phyloP scores from a whole-genome alignment of 176 grass and related monocot species.

The Rhynchospora pubera region DNA sequence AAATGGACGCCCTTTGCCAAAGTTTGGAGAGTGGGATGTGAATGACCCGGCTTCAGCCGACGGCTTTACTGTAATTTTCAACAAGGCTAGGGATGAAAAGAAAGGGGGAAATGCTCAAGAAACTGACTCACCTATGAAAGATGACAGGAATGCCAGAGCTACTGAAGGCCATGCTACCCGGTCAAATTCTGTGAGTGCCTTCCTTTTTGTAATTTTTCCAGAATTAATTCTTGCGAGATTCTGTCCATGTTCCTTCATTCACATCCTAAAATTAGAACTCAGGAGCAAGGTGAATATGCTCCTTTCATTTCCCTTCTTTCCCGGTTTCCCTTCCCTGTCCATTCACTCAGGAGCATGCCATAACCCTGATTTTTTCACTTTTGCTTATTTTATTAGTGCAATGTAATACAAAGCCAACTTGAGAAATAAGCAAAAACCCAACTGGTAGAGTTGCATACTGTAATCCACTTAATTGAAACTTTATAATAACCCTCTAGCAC shows the following conservation, averaged over 20 bases:
- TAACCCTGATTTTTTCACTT: neutral
- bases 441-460: neutral
- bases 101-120: constrained; percentile 61
- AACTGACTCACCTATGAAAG: constrained; percentile 51
- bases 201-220: constrained; percentile 2
- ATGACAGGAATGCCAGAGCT: constrained; percentile 34
- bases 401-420: neutral
- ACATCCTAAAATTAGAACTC: too few relatives aligned
- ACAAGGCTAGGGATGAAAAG: constrained; percentile 91
- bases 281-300: too few relatives aligned
- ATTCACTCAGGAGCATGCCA: too few relatives aligned
- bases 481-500: neutral
- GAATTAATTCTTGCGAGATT: neutral
- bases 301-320: too few relatives aligned
- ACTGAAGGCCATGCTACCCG: constrained; percentile 34
- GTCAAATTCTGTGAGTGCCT: constrained; percentile 44
- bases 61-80: constrained; percentile 87
- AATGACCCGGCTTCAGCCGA: constrained; percentile 82
- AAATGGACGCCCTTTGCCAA: constrained; percentile 70
- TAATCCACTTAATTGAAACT: neutral
- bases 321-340: too few relatives aligned
- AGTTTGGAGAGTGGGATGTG: constrained; percentile 88
- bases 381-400: neutral
- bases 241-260: too few relatives aligned
- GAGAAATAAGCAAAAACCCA: neutral